Percentiles rank a stretch among this genome's conserved stretches.
phyloP scores from a whole-genome alignment of 768 basidiomycete species.

The Boletus barrowsii region DNA sequence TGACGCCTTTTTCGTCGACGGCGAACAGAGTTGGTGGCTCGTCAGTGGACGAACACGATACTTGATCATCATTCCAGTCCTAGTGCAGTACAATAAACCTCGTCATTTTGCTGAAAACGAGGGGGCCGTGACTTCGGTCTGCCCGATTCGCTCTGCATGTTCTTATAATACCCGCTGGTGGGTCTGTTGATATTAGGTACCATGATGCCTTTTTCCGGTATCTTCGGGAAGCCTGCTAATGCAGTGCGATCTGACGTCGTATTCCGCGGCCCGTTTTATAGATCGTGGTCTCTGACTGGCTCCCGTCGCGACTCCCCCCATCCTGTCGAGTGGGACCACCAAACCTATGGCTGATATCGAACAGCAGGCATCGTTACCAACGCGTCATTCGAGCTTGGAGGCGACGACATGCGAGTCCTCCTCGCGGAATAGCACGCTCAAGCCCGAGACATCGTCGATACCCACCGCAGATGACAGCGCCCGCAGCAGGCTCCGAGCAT shows the following conservation, averaged over 20 bases:
- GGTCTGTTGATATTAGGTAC: slow-evolving; percentile 10
- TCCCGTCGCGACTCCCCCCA: slow-evolving; percentile 7
- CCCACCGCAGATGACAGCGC: background rate
- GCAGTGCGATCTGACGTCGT: slow-evolving; percentile 23
- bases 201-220: slow-evolving; percentile 20
- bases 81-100: background rate
- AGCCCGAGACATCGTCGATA: slow-evolving; percentile 18
- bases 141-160: slow-evolving; percentile 4
- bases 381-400: slow-evolving; percentile 22
- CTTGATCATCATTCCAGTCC: background rate
- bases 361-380: slow-evolving; percentile 23
- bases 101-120: slow-evolving; percentile 3
- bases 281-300: slow-evolving; percentile 9
- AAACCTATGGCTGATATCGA: slow-evolving; percentile 29
- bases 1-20: too few relatives aligned
- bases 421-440: slow-evolving; percentile 23
- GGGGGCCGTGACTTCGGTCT: slow-evolving; percentile 3
- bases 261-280: slow-evolving; percentile 24
- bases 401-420: slow-evolving; percentile 17
- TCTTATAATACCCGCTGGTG: slow-evolving; percentile 12
- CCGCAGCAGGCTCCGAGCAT: slow-evolving; percentile 25
- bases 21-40: slow-evolving; percentile 2
- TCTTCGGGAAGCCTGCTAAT: slow-evolving; percentile 21
- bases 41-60: background rate
- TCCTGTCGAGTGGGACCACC: slow-evolving; percentile 6